Conservation (phyloP, 2,329 filamentous ascomycete genomes). For the Ophiostoma piceae region DNA sequence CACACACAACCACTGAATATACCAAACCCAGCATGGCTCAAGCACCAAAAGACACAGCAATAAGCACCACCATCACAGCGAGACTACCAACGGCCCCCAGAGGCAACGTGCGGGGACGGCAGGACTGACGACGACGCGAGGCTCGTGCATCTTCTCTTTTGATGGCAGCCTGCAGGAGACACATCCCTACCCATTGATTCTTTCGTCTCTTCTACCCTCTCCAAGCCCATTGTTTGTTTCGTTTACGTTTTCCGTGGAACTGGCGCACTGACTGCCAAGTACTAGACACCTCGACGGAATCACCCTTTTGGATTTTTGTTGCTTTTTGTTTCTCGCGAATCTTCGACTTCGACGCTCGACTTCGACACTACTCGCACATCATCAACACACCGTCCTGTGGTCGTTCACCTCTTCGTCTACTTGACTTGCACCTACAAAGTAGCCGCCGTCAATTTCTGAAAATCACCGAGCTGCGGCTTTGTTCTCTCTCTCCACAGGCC, state of each 20-base stretch:
- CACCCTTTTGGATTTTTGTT: not conserved
- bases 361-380: not conserved
- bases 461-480: not conserved
- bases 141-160: not conserved
- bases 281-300: slow-evolving; percentile 11
- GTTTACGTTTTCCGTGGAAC: not conserved
- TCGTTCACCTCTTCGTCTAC: not conserved
- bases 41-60: not conserved
- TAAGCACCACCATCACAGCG: not conserved
- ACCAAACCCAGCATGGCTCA: not conserved
- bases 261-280: not conserved
- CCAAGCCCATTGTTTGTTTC: not conserved
- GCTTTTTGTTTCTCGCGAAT: not conserved
- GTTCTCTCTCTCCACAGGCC: not conserved
- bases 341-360: not conserved
- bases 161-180: not conserved
- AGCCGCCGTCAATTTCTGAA: not conserved
- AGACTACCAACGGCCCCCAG: not conserved
- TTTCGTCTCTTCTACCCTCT: not conserved
- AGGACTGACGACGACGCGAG: slow-evolving; percentile 2
- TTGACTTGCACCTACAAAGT: not conserved
- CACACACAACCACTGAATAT: not conserved
- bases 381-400: not conserved
- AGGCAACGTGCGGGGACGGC: not conserved
- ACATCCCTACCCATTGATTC: not conserved